These are phyloP conservation scores for Xylariaceae sp. DNA, from an alignment of 2,329 filamentous ascomycete species.

Conservation along the genomic window DNA sequence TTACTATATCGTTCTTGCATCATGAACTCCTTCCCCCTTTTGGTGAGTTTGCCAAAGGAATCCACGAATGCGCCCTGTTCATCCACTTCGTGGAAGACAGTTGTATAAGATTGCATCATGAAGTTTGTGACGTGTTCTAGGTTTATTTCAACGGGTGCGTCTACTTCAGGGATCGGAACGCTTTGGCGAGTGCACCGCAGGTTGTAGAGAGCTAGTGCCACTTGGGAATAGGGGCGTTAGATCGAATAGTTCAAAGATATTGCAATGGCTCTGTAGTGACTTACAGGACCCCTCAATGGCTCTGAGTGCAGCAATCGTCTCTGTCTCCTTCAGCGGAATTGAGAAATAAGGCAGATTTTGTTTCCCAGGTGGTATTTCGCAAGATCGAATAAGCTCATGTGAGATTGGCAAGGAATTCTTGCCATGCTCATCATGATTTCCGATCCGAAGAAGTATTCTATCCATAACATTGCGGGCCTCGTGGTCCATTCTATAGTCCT, in stretches of 20 bases:
- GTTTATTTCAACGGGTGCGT: background rate
- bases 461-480: no score
- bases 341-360: background rate
- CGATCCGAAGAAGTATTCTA: no score
- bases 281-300: background rate
- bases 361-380: no score
- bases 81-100: background rate
- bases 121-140: background rate
- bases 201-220: background rate
- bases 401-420: no score
- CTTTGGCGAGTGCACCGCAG: background rate
- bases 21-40: background rate
- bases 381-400: no score
- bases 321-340: background rate
- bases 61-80: background rate
- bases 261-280: background rate
- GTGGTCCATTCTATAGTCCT: no score
- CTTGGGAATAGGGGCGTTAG: background rate
- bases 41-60: background rate
- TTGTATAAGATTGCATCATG: background rate
- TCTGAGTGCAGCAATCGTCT: background rate
- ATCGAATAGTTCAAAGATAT: background rate
- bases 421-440: no score
- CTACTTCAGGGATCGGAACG: background rate
- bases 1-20: background rate